Evolutionary conservation across 2,329 filamentous ascomycete species (phyloP), one percentile per base, ranked within the genome.

Genomic region (Ophiosphaerella narmari): DNA sequence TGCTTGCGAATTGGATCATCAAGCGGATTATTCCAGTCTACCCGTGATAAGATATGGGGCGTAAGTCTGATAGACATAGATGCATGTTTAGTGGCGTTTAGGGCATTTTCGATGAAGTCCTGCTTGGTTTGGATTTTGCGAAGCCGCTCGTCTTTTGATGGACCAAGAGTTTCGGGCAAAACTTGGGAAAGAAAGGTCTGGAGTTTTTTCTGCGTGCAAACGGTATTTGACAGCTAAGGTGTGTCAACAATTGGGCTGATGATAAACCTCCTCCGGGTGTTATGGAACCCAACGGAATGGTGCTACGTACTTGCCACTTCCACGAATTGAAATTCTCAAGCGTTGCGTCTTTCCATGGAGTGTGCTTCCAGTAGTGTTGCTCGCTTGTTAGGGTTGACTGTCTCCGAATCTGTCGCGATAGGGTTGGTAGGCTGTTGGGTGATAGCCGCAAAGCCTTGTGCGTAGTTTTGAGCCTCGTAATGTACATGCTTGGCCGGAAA

Each of bases 61-160:
- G 82, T 85, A 48, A 86, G 70, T 8, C 83, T 76, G 34, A 86
- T 76, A 0, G 82, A 76, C 85, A 87, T 87, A 2, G 83, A 80
- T 1, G 83, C 80, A 5, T 73, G 63, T 16, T 72, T 75, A 45
- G 86, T 77, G 9, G 83, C 85, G 13, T 73, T 71, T 23, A 77
- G 61, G 3, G 85, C 77, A 65, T 87, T 82, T 2, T 71, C 59
- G 40, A 85, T 77, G 48, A 86, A 82, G 16, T 81, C 76, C 2
- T 82, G 74, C 9, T 77, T 79, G 21, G 76, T 80, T 50, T 75
- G 75, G 58, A 77, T 74, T 21, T 69, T 68, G 5, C 46, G 66
- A 53, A 71, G 53, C 63, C 66, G n/a, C 60, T 56, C 57, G 21
- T 66, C 65, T 3, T 48, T 46, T 1, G 67, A 60, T 14, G 26